Evolutionary conservation across 352 stramenopile genomes (phyloP), one percentile per base, ranked within the genome.

Genomic region (Phytophthora hibernalis): DNA sequence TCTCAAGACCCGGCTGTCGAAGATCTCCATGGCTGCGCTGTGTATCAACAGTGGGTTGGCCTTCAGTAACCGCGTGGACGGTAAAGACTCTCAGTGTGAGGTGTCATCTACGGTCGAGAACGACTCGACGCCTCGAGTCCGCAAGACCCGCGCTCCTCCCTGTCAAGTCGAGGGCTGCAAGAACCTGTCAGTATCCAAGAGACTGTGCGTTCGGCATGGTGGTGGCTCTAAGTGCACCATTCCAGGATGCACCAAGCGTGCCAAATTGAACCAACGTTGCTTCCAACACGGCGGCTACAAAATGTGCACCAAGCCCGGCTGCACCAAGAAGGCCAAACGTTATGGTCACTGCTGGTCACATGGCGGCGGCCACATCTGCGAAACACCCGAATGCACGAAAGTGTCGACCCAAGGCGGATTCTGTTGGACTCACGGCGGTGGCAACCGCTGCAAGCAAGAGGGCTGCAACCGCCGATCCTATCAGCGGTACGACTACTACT

Each of bases 351-450:
- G 80, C 66, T 86, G 78, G 69, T 82, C 80, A 35, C 80, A 89
- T 37, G 78, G 54, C 31, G 84, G 84, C 51, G 84, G 84, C 37
- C 76, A 73, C 65, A 86, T 87, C 45, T 92, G 82, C 40, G 73
- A 87, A 16, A 57, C 72, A 3, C 74, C 74, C 3, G 73, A 72
- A 8, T 92, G 83, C 68, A 68, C 65, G 58, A 90, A 90, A 54
- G 80, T 87, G 30, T 87, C 81, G 13, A 85, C 80, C 9, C 80
- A 85, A 11, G 76, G 80, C 35, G 83, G 83, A 0, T 72, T 89
- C 21, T 92, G 83, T 65, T 90, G 83, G 79, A 80, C 80, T 1
- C 83, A 92, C 56, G 79, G 83, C 21, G 83, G 81, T 22, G 80
- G 80, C 54, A 87, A 87, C 59, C 78, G 80, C 58, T 89, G 80